These are phyloP conservation scores for Trichoderma erinaceum DNA, from an alignment of 495 filamentous ascomycete species.

Conservation along the genomic window DNA sequence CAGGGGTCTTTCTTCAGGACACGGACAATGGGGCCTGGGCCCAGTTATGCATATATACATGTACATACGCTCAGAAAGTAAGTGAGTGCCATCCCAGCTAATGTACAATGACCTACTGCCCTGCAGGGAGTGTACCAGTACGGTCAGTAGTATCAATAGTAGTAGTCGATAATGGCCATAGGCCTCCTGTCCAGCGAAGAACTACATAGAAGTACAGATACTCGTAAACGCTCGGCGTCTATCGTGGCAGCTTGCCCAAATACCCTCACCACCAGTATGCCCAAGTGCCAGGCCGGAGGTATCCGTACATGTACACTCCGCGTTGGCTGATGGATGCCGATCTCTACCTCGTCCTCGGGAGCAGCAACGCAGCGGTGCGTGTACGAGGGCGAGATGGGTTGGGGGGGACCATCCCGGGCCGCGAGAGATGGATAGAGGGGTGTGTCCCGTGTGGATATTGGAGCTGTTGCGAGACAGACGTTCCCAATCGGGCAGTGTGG, in stretches of 20 bases:
- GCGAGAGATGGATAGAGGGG: not conserved
- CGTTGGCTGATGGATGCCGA: too few species aligned
- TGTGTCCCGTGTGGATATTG: not conserved
- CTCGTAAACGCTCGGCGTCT: not conserved
- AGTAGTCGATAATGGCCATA: too few species aligned
- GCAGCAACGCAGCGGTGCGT: not conserved
- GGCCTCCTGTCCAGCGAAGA: not conserved
- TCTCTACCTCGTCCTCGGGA: not conserved
- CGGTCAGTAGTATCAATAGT: not conserved
- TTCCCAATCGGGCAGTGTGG: constrained; percentile 4
- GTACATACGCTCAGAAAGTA: not conserved
- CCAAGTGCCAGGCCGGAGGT: not conserved
- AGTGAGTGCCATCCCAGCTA: not conserved
- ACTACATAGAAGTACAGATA: not conserved
- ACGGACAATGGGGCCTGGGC: constrained; percentile 9
- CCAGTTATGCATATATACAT: not conserved
- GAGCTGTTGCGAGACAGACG: constrained; percentile 11
- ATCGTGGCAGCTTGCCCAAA: not conserved
- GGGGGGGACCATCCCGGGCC: not conserved
- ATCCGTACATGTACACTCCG: too few species aligned
- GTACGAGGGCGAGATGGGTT: not conserved
- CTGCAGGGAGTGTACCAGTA: not conserved
- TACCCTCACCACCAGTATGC: not conserved
- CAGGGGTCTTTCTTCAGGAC: not conserved
- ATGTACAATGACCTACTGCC: not conserved